Conservation (phyloP, 495 filamentous ascomycete species). For the Margaritispora aquatica region DNA sequence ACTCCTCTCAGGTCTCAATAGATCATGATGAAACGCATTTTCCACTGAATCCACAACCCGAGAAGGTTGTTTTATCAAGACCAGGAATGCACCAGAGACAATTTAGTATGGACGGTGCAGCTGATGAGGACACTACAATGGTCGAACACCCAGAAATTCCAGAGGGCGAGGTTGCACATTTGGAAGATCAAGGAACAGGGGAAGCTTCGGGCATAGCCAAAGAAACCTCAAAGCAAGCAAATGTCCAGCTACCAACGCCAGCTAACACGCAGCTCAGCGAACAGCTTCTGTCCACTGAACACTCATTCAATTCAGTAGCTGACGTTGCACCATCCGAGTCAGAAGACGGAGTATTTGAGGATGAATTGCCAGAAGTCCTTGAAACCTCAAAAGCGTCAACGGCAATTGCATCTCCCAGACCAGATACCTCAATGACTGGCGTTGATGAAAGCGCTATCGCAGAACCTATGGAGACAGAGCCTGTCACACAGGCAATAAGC, state of each 20-base stretch:
- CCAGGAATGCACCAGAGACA: constrained; percentile 1
- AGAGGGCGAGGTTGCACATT: not conserved
- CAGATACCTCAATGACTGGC: too few relatives aligned
- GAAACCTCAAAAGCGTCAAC: too few relatives aligned
- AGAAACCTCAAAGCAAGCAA: constrained; percentile 17
- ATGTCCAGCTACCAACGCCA: constrained; percentile 15
- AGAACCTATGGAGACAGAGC: too few relatives aligned
- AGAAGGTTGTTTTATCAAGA: not conserved
- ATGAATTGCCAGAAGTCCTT: too few relatives aligned
- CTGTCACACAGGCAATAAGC: too few relatives aligned
- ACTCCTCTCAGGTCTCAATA: too few relatives aligned
- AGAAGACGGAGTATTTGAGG: too few relatives aligned
- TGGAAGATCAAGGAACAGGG: not conserved
- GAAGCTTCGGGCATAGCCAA: not conserved
- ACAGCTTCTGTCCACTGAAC: constrained; percentile 1
- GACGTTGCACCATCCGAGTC: not conserved
- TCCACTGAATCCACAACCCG: not conserved
- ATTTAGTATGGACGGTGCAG: constrained; percentile 16
- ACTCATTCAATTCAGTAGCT: constrained; percentile 7
- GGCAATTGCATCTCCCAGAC: too few relatives aligned
- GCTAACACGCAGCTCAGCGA: constrained; percentile 7
- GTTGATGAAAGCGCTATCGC: too few relatives aligned
- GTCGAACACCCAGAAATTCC: constrained; percentile 5
- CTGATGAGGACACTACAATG: constrained; percentile 17
- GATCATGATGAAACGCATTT: too few relatives aligned